Percentiles rank a stretch among this genome's conserved stretches.
phyloP scores from a whole-genome alignment of 106 monocot genomes.

The Vanilla planifolia region DNA sequence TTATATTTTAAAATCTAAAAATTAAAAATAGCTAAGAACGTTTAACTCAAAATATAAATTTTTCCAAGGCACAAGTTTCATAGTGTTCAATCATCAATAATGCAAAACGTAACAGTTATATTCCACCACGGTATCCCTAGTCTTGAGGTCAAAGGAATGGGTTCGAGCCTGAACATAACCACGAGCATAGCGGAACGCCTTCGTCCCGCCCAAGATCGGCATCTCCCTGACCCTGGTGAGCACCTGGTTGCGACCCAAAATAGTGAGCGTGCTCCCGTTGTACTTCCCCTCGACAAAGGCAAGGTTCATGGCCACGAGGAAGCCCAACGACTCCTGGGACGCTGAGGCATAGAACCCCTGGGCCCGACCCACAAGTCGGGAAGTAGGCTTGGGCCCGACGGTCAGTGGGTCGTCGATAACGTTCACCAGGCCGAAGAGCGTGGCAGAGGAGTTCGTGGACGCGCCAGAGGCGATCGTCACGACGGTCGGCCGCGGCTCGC shows the following conservation, averaged over 20 bases:
- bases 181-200: conserved; percentile 26
- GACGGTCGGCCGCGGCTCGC: conserved; percentile 1
- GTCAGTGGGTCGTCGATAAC: conserved; percentile 47
- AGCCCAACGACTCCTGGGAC: conserved; percentile 6
- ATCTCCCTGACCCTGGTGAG: conserved; percentile 34
- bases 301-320: conserved; percentile 45
- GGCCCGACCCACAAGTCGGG: conserved; percentile 29
- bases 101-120: conserved; percentile 34
- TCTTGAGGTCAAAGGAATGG: conserved; percentile 5
- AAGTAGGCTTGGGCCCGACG: conserved; percentile 15
- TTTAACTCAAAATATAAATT: no score
- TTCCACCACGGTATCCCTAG: conserved; percentile 32
- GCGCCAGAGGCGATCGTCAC: neutral
- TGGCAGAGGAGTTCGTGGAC: neutral
- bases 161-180: conserved; percentile 37
- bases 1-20: no score
- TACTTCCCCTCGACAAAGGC: conserved; percentile 33
- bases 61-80: no score
- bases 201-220: conserved; percentile 44
- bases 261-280: conserved; percentile 36
- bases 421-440: conserved; percentile 18
- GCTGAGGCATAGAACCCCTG: conserved; percentile 38
- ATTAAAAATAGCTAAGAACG: no score
- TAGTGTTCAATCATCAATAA: no score
- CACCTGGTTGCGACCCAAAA: conserved; percentile 37